Conservation (phyloP, 169 alveolate species). For the Cryptosporidium sp. region DNA sequence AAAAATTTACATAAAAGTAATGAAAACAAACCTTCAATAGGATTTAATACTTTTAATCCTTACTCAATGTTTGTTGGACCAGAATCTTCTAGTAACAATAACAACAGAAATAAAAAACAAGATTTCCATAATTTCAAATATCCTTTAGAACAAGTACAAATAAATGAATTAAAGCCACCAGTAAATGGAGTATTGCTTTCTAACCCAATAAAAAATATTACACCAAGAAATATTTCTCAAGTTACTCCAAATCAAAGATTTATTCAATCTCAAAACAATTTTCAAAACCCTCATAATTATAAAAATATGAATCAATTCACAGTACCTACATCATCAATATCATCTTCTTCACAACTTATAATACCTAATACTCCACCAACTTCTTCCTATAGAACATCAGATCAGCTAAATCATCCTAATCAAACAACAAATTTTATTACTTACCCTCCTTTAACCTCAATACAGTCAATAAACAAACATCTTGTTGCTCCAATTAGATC, state of each 20-base stretch:
- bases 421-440: slow-evolving; percentile 1
- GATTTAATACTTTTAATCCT: slow-evolving; percentile 34
- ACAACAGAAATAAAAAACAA: neutral
- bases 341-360: neutral
- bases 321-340: too few relatives aligned
- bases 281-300: neutral
- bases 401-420: neutral
- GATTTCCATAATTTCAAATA: neutral
- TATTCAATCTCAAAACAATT: neutral
- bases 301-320: neutral
- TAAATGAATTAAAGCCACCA: neutral
- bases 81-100: neutral
- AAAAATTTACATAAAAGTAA: neutral
- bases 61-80: slow-evolving; percentile 23
- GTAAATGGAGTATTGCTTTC: neutral
- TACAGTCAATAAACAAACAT: slow-evolving; percentile 24
- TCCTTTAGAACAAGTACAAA: neutral
- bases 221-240: neutral
- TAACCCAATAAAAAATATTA: neutral
- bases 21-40: neutral
- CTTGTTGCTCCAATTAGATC: slow-evolving; percentile 39
- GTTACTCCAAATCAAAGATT: neutral
- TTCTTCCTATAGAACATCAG: neutral
- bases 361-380: neutral
- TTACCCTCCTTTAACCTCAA: slow-evolving; percentile 20